Percentiles rank a stretch among this genome's conserved stretches.
These are phyloP conservation scores for Closterium sp. DNA, from an alignment of 139 green algal species.

Conservation along the genomic window DNA sequence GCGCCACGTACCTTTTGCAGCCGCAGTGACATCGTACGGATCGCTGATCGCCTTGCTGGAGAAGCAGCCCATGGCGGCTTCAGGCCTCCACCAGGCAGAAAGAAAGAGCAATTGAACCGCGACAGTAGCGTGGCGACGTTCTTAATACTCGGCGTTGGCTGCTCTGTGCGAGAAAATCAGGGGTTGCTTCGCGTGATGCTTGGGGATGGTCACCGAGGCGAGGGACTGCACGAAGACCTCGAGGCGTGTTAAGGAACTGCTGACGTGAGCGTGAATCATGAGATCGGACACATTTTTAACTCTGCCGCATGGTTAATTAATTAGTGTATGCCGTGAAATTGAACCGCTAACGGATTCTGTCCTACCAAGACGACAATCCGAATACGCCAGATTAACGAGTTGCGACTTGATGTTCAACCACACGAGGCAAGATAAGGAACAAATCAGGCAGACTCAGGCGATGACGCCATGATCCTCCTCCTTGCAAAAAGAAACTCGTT, in stretches of 20 bases:
- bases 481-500: not conserved
- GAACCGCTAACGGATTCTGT: not conserved
- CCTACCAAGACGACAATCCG: not conserved
- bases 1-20: not conserved
- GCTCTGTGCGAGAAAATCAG: not conserved
- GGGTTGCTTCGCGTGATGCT: not conserved
- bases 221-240: too few species aligned
- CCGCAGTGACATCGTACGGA: not conserved
- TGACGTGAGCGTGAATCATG: not conserved
- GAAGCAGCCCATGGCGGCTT: not conserved
- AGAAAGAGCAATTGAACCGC: not conserved
- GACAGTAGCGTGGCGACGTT: not conserved
- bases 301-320: not conserved
- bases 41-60: not conserved
- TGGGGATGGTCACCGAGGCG: too few species aligned
- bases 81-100: not conserved
- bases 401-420: not conserved
- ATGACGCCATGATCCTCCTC: not conserved
- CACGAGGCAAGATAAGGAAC: not conserved
- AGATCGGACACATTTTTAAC: not conserved
- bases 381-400: not conserved
- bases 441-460: not conserved
- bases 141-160: not conserved
- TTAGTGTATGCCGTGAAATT: not conserved
- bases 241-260: not conserved